These are phyloP conservation scores for Drechslerella dactyloides DNA, from an alignment of 2,329 filamentous ascomycete genomes.

Conservation along the genomic window DNA sequence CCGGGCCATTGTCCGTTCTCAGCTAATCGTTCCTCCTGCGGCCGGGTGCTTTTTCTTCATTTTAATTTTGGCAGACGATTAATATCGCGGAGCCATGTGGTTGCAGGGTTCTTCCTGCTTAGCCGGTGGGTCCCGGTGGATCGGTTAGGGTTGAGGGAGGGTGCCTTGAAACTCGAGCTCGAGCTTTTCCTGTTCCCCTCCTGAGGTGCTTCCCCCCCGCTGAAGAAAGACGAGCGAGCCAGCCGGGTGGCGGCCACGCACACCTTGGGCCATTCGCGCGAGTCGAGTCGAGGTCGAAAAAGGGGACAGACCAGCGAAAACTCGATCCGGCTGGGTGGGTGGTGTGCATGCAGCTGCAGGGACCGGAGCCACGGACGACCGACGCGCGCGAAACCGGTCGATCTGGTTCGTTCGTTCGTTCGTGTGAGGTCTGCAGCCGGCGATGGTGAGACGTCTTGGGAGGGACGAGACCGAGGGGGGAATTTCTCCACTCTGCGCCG, in stretches of 20 bases:
- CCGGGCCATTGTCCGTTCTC: too few species aligned
- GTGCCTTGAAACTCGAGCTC: constrained; percentile 46
- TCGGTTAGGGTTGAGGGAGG: constrained; percentile 31
- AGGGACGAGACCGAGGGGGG: neutral
- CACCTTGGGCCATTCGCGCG: neutral
- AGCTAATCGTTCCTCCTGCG: neutral
- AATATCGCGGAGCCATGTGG: constrained; percentile 34
- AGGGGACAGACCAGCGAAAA: neutral
- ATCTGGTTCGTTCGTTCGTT: neutral
- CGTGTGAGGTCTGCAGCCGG: neutral
- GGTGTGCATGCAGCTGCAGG: neutral
- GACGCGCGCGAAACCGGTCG: neutral
- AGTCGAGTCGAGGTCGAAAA: neutral
- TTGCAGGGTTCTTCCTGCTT: constrained; percentile 23
- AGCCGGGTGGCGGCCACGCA: constrained; percentile 44
- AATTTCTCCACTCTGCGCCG: neutral
- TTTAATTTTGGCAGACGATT: neutral
- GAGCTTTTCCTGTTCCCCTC: neutral
- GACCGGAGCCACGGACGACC: neutral
- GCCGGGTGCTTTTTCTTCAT: constrained; percentile 3
- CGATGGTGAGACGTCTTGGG: constrained; percentile 5
- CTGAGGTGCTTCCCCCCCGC: too few species aligned
- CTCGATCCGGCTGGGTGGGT: neutral
- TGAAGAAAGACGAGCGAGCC: neutral
- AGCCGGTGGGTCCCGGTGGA: constrained; percentile 31